Conservation (phyloP, 139 green algal species). For the Chlorella sorokiniana region DNA sequence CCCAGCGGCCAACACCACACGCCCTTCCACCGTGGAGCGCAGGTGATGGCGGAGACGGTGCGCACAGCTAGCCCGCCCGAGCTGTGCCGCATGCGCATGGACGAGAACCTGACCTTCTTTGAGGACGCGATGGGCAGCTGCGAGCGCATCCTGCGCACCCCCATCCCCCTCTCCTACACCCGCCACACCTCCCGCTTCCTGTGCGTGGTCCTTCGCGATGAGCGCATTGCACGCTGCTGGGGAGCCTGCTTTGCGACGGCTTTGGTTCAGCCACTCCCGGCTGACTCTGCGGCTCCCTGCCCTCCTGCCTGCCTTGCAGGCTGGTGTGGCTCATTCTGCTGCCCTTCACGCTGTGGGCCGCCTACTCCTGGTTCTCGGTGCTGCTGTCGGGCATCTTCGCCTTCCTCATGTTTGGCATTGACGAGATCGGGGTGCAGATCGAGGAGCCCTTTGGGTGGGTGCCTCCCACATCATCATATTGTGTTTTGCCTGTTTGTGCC, state of each 20-base stretch:
- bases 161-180: conserved; percentile 68
- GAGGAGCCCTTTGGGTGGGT: conserved; percentile 50
- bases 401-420: conserved; percentile 84
- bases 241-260: neutral
- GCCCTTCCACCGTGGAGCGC: no score
- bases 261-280: neutral
- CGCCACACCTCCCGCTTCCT: conserved; percentile 82
- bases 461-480: no score
- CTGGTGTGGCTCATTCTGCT: conserved; percentile 41
- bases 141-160: conserved; percentile 80
- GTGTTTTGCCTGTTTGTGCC: no score
- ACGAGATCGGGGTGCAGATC: conserved; percentile 79
- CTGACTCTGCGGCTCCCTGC: neutral
- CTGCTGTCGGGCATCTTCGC: conserved; percentile 59
- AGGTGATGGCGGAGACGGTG: conserved; percentile 26
- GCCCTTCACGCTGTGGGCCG: conserved; percentile 64
- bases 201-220: conserved; percentile 34
- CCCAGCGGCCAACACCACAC: no score
- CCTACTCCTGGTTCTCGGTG: conserved; percentile 67
- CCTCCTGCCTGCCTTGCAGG: neutral
- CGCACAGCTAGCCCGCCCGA: neutral
- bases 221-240: neutral
- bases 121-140: conserved; percentile 70
- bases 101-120: conserved; percentile 71
- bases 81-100: conserved; percentile 47